Base-by-base conservation (phyloP, 139 green algal species). In the Volvox reticuliferus region DNA sequence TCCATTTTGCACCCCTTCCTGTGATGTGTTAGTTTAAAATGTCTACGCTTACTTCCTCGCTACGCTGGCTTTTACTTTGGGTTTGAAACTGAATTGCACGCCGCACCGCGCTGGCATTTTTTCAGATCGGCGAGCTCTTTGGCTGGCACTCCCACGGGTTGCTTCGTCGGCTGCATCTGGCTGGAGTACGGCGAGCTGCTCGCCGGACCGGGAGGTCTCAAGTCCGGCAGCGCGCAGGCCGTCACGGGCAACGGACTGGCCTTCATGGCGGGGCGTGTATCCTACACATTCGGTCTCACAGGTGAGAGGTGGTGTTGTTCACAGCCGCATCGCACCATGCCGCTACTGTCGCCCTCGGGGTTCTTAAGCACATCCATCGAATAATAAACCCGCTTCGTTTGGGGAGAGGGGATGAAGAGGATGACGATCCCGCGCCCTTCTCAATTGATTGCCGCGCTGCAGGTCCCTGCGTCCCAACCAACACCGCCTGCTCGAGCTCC, bases 401-500 rank as follows among this genome's bases (percentile, higher is more conserved):
- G 44, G 44, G 9, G 44, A 55, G 5, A 14, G 44, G 44, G 44
- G 44, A 9, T 5, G 44, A 55, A 55, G 44, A 55, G 44, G 44
- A 55, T 55, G 44, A 55, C 44, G 44, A 9, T 55, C 44, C 44
- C 9, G 44, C 9, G 44, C 44, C 44, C 44, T 14, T 55, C 44
- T 55, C 44, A 55, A 55, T 55, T 55, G 9, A 55, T 14, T 55
- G 9, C n/a, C 44, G 44, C 9, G 44, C 65, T 26, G 88, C 88
- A 76, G 96, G 96, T 13, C 96, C 96, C 0, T 95, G 95, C 55
- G 88, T 98, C 71, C 97, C 95, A 19, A 96, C 94, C 79, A 97
- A 98, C 95, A 98, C 97, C 24, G 97, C 97, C 67, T 98, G 97
- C 95, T 98, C 95, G 22, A 97, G 93, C 75, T 97, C 95, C n/a